Evolutionary conservation across 2,329 filamentous ascomycete species (phyloP).

Genomic region (Zymoseptoria passerinii): DNA sequence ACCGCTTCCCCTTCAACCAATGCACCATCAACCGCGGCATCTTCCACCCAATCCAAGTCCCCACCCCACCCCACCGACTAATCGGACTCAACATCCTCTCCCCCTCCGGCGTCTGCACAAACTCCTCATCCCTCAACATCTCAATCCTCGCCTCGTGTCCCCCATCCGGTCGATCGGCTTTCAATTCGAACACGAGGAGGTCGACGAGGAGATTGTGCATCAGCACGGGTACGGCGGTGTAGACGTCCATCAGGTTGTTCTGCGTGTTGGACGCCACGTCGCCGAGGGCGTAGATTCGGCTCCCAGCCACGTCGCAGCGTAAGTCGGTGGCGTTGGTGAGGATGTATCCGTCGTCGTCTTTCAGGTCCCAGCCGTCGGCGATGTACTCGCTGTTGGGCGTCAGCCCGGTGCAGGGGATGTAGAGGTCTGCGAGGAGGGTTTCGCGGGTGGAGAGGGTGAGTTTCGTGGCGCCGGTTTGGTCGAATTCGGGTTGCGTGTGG

Average conservation of each 20-base stretch:
- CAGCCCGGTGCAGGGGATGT: conserved; percentile 30
- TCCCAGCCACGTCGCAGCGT: conserved; percentile 22
- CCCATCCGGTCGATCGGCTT: conserved; percentile 20
- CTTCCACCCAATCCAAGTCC: conserved; percentile 19
- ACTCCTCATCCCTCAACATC: conserved; percentile 18
- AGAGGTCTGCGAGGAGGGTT: conserved; percentile 29
- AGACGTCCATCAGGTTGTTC: conserved; percentile 30
- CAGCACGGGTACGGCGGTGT: conserved; percentile 30
- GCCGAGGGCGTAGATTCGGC: conserved; percentile 31
- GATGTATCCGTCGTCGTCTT: conserved; percentile 24
- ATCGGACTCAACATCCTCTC: conserved; percentile 25
- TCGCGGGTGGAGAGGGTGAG: conserved; percentile 24
- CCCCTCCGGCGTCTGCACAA: conserved; percentile 5
- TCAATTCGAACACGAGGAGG: conserved; percentile 24
- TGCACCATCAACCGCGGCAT: conserved; percentile 25
- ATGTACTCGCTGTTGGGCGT: conserved; percentile 28
- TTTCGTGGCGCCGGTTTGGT: conserved; percentile 19
- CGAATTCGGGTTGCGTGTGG: conserved; percentile 12
- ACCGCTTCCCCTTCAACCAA: conserved; percentile 27
- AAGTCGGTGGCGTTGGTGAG: conserved; percentile 23
- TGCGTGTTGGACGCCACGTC: conserved; percentile 28
- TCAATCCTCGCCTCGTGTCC: conserved; percentile 21
- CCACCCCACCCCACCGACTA: conserved; percentile 26
- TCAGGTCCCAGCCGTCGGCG: conserved; percentile 13
- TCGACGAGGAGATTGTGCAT: conserved; percentile 30